Conservation (phyloP, 2,329 filamentous ascomycete species). For the Neurospora sp. region DNA sequence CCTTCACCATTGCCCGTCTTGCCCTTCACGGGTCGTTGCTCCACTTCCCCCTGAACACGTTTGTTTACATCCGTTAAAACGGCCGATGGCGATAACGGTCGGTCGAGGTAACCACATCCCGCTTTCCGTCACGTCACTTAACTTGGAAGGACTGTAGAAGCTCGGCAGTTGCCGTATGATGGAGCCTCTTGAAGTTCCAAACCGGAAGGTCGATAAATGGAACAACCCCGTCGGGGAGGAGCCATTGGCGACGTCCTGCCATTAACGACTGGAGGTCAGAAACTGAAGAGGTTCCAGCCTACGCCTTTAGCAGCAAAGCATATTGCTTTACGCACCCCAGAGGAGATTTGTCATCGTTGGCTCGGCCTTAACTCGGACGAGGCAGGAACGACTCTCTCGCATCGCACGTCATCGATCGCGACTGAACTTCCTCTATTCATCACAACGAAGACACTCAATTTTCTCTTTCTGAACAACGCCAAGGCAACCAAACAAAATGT, state of each 20-base stretch:
- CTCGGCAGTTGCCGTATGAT: neutral
- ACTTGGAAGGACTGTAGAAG: neutral
- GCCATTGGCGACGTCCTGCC: too few species aligned
- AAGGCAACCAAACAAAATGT: constrained; percentile 28
- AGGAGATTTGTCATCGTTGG: neutral
- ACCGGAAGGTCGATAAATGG: too few species aligned
- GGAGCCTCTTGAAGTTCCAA: neutral
- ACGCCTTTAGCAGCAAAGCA: neutral
- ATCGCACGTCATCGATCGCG: neutral
- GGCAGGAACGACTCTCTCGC: neutral
- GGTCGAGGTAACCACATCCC: neutral
- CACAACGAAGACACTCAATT: neutral
- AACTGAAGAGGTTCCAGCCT: neutral
- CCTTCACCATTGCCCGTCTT: neutral
- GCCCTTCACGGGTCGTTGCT: neutral
- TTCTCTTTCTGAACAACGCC: neutral
- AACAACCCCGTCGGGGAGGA: too few species aligned
- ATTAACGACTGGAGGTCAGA: neutral
- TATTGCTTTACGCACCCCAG: neutral
- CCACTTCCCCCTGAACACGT: neutral
- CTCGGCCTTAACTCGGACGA: neutral
- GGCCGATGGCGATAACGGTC: neutral
- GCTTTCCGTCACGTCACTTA: neutral
- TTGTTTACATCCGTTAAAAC: neutral
- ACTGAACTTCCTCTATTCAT: neutral